phyloP scores from a whole-genome alignment of 2,329 filamentous ascomycete genomes.

The Truncatella angustata region DNA sequence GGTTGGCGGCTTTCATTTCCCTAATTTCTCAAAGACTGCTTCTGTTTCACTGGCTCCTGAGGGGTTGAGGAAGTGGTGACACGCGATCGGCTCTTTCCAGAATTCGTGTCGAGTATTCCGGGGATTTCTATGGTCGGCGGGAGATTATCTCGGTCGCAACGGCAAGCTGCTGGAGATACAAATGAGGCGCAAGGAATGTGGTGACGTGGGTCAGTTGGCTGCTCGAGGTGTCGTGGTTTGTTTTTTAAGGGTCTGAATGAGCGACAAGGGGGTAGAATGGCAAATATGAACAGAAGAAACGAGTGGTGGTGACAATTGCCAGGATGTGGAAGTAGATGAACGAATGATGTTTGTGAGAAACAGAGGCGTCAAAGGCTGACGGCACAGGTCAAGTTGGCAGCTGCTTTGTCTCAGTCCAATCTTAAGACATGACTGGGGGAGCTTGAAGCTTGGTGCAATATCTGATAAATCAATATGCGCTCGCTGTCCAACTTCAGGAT shows the following conservation, averaged over 20 bases:
- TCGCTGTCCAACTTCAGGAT: not conserved
- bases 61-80: conserved; percentile 8
- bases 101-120: conserved; percentile 19
- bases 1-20: conserved; percentile 22
- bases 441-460: not conserved
- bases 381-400: not conserved
- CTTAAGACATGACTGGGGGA: not conserved
- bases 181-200: conserved; percentile 1
- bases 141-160: conserved; percentile 17
- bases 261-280: conserved; percentile 1
- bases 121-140: conserved; percentile 15
- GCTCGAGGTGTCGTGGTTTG: not conserved
- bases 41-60: conserved; percentile 14
- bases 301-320: conserved; percentile 2
- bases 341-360: conserved; percentile 1
- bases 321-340: not conserved
- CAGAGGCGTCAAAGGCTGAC: not conserved
- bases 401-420: conserved; percentile 1
- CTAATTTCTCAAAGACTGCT: conserved; percentile 9
- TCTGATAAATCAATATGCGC: too few species aligned
- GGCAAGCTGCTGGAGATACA: conserved; percentile 16
- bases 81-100: conserved; percentile 14
- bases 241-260: not conserved
- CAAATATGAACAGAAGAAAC: not conserved
- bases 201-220: not conserved